Evolutionary conservation across 1,139 yeast genomes (phyloP), one percentile per base, ranked within the genome.

Genomic region (Debaryomyces coudertii): DNA sequence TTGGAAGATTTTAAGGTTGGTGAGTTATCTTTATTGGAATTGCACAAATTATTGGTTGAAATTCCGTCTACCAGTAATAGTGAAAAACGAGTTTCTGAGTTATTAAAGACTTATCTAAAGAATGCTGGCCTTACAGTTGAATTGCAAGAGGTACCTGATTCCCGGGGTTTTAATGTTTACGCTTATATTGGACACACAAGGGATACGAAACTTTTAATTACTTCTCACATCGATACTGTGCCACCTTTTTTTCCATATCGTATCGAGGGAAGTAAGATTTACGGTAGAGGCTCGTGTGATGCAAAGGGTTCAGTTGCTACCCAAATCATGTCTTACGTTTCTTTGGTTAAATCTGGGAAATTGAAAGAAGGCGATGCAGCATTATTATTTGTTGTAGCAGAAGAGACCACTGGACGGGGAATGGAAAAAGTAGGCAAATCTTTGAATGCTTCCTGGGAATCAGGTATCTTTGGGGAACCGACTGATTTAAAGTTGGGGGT

Each of bases 401-500:
- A 85, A 61, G 92, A 86, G 57, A 70, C 73, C 27, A 77, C 76
- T 34, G 90, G 90, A 12, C 41, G 47, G 2, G 90, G 92, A 14
- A 84, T 85, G 87, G 56, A 51, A 27, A 52, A 60, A 24, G 86
- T 79, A 2, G 51, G 57, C 42, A 56, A 63, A 36, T 30, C 62
- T 15, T 57, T 81, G 40, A 73, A 72, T 24, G 76, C 76, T 9
- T 58, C 63, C 2, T 85, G 89, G 88, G 80, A 79, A 5, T 57
- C 77, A 4, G 90, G 79, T 20, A 76, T 85, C 38, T 85, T 85
- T 62, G 90, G 90, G 11, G 92, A 85, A 58, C 90, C 92, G 15
- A 85, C 92, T 0, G 90, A 84, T 53, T 68, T 77, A 58, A 83
- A 82, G 55, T 69, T 85, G 20, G 89, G 87, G 2, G 79, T 79